phyloP scores from a whole-genome alignment of 2,329 filamentous ascomycete genomes.

The Aspergillus sergii region DNA sequence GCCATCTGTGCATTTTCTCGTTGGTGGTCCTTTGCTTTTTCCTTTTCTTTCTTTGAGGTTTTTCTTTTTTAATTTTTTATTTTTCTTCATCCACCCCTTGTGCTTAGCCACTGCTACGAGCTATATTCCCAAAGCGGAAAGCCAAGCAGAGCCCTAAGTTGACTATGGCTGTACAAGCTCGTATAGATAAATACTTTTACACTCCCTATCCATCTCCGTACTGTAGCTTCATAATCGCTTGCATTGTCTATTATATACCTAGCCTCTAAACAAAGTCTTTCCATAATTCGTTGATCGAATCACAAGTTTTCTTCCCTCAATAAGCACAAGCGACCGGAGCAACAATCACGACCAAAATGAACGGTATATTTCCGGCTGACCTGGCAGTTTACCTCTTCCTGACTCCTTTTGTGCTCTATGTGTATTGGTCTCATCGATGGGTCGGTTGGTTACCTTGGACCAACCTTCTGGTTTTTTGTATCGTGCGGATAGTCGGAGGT shows the following conservation, averaged over 20 bases:
- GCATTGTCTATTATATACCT: not conserved
- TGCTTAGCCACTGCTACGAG: not conserved
- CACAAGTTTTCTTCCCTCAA: no score
- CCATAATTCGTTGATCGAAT: not conserved
- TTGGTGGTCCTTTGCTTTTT: not conserved
- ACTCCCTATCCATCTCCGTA: not conserved
- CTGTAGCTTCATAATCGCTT: not conserved
- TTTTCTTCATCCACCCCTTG: no score
- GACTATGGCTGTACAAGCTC: not conserved
- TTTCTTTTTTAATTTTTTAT: not conserved
- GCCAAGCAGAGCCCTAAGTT: not conserved
- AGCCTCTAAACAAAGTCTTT: fast-evolving
- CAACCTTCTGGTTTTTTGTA: constrained; percentile 43
- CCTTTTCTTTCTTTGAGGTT: not conserved
- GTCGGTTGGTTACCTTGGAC: constrained; percentile 43
- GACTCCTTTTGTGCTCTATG: constrained; percentile 32
- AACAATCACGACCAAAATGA: not conserved
- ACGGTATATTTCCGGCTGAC: not conserved
- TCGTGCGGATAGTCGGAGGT: constrained; percentile 39
- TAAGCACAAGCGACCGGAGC: no score
- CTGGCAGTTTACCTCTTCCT: constrained; percentile 40
- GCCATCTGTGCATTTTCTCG: not conserved
- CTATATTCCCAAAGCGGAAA: not conserved
- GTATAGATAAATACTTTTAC: not conserved
- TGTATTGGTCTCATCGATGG: constrained; percentile 38